Percentiles rank a stretch among this genome's conserved stretches.
Conservation (phyloP, 345 rosid species). For the Trapa incisa region DNA sequence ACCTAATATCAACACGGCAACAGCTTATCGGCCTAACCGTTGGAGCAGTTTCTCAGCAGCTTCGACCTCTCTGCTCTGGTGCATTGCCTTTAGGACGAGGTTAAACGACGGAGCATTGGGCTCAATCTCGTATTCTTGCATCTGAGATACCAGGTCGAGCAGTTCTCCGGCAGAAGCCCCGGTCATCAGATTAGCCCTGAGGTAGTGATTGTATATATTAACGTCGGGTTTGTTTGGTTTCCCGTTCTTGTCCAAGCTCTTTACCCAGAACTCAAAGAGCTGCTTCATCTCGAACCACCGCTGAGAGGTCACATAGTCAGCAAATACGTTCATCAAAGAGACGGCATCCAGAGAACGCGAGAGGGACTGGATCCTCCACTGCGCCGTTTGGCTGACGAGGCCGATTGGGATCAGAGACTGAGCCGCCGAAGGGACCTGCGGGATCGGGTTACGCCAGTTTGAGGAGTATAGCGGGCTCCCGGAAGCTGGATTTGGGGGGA, state of each 20-base stretch:
- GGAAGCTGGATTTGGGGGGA: slow-evolving; percentile 82
- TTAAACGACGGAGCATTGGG: no score
- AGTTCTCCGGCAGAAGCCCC: slow-evolving; percentile 43
- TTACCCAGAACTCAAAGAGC: slow-evolving; percentile 72
- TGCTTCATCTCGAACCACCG: slow-evolving; percentile 70
- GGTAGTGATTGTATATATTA: slow-evolving; percentile 57
- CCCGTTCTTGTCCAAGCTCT: slow-evolving; percentile 61
- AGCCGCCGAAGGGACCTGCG: slow-evolving; percentile 11
- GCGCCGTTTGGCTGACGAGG: slow-evolving; percentile 16
- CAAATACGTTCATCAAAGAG: slow-evolving; percentile 46
- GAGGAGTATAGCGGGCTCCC: slow-evolving; percentile 79
- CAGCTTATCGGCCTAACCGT: slow-evolving; percentile 29
- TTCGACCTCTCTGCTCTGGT: no score
- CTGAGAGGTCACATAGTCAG: slow-evolving; percentile 58
- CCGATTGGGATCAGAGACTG: slow-evolving; percentile 43
- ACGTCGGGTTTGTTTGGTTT: slow-evolving; percentile 80
- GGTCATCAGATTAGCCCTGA: slow-evolving; percentile 69
- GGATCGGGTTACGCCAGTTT: slow-evolving; percentile 65
- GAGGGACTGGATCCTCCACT: slow-evolving; percentile 28
- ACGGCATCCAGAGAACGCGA: slow-evolving; percentile 25
- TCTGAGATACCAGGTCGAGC: slow-evolving; percentile 57
- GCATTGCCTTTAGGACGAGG: no score
- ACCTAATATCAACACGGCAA: neutral
- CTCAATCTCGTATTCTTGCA: slow-evolving; percentile 47
- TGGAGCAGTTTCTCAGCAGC: slow-evolving; percentile 36